Base-by-base conservation (phyloP, 2,329 filamentous ascomycete genomes). In the Bipolaris sorokiniana region DNA sequence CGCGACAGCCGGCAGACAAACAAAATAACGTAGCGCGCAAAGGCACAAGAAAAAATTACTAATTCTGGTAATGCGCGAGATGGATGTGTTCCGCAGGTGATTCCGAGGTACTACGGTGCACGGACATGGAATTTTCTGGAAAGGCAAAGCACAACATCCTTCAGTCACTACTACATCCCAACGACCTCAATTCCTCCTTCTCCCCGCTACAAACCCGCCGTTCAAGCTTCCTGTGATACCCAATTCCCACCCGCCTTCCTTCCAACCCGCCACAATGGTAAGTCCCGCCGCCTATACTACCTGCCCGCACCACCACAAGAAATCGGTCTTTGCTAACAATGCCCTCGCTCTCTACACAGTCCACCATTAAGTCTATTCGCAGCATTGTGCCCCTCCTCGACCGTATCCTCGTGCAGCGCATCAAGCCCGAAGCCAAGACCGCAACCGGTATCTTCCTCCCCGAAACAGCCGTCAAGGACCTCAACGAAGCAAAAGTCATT, bases 341-440 rank as follows among this genome's bases (percentile, higher is more conserved):
- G 34, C 26, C 18, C 36, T 13, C 6, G 34, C 31, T 18, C 42
- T 10, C 42, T 13, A 1, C 38, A 16, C 55, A 75, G 72, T 74
- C 79, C 70, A 86, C 93, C 67, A 87, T 98, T 83, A 95, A 94
- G 80, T 96, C 90, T 78, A 93, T 99, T 87, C 95, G 94, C 82
- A 88, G 89, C 75, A 93, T 99, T 73, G 90, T 89, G 59, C 95
- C 95, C 63, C 93, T 99, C 69, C 89, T 99, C 81, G 95, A 99
- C 88, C 94, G 95, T 73, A 92, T 99, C 71, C 90, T 99, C 65
- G 92, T 99, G 70, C 95, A 99, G 88, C 92, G 95, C 81, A 82
- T 97, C 83, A 98, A 98, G 85, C 91, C 94, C 74, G 94, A 98
- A 82, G 81, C 92, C 77, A 97, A 97, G 86, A 99, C 95, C 48